Conservation (phyloP, 805 yeast genomes). For the Zygosaccharomyces bailii region DNA sequence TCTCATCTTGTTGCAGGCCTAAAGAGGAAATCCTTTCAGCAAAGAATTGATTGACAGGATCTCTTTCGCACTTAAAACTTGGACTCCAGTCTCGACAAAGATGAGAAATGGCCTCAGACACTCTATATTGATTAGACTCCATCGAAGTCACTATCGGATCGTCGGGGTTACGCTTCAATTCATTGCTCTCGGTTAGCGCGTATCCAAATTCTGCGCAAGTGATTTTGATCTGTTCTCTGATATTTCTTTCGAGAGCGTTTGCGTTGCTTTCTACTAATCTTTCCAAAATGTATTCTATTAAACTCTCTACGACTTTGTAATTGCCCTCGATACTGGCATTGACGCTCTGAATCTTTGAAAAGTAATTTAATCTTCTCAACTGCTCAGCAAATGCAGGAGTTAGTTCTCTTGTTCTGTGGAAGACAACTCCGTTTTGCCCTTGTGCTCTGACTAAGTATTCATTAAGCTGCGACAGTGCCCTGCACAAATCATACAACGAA, state of each 20-base stretch:
- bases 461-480: slow-evolving; percentile 17
- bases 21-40: slow-evolving; percentile 38
- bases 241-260: slow-evolving; percentile 29
- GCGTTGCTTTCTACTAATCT: slow-evolving; percentile 25
- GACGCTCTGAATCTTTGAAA: slow-evolving; percentile 47
- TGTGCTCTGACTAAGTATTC: slow-evolving; percentile 22
- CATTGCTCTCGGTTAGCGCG: slow-evolving; percentile 16
- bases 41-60: slow-evolving; percentile 54
- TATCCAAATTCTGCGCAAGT: slow-evolving; percentile 34
- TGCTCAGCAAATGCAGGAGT: slow-evolving; percentile 12
- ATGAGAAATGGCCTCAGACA: slow-evolving; percentile 71
- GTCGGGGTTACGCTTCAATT: slow-evolving; percentile 3
- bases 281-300: slow-evolving; percentile 41
- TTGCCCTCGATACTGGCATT: slow-evolving; percentile 50
- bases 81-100: slow-evolving; percentile 73
- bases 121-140: slow-evolving; percentile 39
- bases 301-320: slow-evolving; percentile 42
- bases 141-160: slow-evolving; percentile 8
- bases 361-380: slow-evolving; percentile 48
- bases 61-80: slow-evolving; percentile 46
- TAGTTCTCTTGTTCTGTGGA: slow-evolving; percentile 20
- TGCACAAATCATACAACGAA: slow-evolving; percentile 15
- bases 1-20: slow-evolving; percentile 23
- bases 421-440: slow-evolving; percentile 21
- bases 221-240: slow-evolving; percentile 43